Percentiles rank a stretch among this genome's conserved stretches.
phyloP scores from a whole-genome alignment of 2,329 filamentous ascomycete species.

The Sarocladium strictum region DNA sequence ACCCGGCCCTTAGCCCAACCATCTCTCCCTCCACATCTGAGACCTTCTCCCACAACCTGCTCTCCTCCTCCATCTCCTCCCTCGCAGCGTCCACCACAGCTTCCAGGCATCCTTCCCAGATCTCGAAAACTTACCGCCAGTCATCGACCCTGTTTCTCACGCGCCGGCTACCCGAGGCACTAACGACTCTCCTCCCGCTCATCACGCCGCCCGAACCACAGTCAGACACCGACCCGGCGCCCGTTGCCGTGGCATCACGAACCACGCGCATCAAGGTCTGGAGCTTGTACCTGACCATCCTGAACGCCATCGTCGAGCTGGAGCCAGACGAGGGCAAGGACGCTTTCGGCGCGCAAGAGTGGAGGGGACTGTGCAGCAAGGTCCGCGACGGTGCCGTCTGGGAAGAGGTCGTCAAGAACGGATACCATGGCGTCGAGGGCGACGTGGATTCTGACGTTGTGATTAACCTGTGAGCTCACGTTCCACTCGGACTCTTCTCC shows the following conservation, averaged over 20 bases:
- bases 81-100: constrained; percentile 53
- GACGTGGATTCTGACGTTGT: constrained; percentile 94
- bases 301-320: constrained; percentile 86
- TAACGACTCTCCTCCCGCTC: constrained; percentile 78
- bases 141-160: constrained; percentile 92
- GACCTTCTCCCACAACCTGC: constrained; percentile 44
- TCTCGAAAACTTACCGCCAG: constrained; percentile 91
- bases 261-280: constrained; percentile 90
- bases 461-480: constrained; percentile 69
- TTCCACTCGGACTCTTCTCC: not conserved
- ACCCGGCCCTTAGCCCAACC: constrained; percentile 40
- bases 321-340: constrained; percentile 86
- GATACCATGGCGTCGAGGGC: constrained; percentile 82
- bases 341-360: constrained; percentile 78
- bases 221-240: constrained; percentile 54
- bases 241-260: constrained; percentile 72
- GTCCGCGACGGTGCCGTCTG: constrained; percentile 88
- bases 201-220: constrained; percentile 52
- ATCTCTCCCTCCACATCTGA: constrained; percentile 25
- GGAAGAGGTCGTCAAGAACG: constrained; percentile 84
- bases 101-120: constrained; percentile 60
- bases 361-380: constrained; percentile 74
- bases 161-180: constrained; percentile 82
- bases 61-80: constrained; percentile 64
- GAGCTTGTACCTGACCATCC: constrained; percentile 90